Base-by-base conservation (phyloP, 2,329 filamentous ascomycete genomes). In the Penicillium sumatraense region DNA sequence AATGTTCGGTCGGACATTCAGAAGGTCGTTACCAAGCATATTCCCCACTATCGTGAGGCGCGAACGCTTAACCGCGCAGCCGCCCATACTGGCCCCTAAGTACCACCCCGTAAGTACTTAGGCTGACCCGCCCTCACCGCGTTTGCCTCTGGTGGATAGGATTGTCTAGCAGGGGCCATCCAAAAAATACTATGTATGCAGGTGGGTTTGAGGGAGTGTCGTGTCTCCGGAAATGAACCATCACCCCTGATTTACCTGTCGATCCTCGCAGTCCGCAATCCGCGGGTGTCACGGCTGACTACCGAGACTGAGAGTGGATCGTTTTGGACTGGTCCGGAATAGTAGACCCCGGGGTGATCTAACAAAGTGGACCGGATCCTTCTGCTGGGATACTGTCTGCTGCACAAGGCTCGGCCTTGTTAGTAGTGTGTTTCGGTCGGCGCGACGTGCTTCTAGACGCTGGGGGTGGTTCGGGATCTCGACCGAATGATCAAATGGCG, bases 121-220 rank as follows among this genome's bases (percentile, higher is more conserved):
- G 41, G 26, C 20, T 21, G 27, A 29, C 18, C 42, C 42, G 42
- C 42, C 42, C 42, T 46, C 42, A 16, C 42, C 42, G 42, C 42
- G 42, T 14, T 46, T 46, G n/a, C 42, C 42, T 21, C 38, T 24
- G 38, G 38, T 24, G 21, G 21, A 26, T 8, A 42, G 24, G 4
- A 6, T 11, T 14, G 3, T 7, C 38, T 5, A 42, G 40, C 23
- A 27, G 13, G 5, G 14, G 18, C 13, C 13, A 16, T 27, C n/a
- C 5, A 10, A 11, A 27, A 3, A 45, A n/a, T n/a, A n/a, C 33
- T 13, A 31, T 5, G 16, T 24, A 20, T 1, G n/a, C 3, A 7
- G 18, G 16, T 9, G 18, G 14, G 21, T 2, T 46, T 11, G 16
- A 11, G 16, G 26, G 16, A 3, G 6, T 42, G n/a, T n/a, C n/a